A percentile compares a stretch with the other conserved stretches of the same genome.
Evolutionary conservation across 2,329 filamentous ascomycete genomes (phyloP).

Genomic region (Aspergillus intermedius): DNA sequence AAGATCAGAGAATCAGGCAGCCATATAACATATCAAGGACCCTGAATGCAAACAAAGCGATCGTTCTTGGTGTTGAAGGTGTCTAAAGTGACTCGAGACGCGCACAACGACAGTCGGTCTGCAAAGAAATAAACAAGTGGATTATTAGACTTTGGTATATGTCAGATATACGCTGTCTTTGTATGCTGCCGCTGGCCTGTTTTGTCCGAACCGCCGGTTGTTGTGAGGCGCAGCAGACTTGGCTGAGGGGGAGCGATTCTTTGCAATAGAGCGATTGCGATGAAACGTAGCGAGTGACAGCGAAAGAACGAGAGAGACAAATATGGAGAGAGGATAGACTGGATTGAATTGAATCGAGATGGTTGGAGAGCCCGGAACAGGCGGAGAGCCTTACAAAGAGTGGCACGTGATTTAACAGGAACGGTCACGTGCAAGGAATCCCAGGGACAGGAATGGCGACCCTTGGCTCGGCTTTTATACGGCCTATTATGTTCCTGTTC

Average conservation of each 20-base stretch:
- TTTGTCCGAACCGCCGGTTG: no score
- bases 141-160: neutral
- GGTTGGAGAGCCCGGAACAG: neutral
- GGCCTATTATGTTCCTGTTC: no score
- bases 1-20: conserved; percentile 12
- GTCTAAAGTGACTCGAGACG: neutral
- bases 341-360: neutral
- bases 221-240: no score
- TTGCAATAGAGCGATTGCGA: neutral
- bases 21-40: conserved; percentile 5
- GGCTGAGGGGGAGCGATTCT: no score
- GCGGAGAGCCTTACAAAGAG: neutral
- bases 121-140: neutral
- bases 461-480: neutral
- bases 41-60: neutral
- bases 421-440: neutral
- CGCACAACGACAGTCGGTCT: neutral
- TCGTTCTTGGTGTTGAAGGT: neutral
- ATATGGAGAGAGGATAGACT: neutral
- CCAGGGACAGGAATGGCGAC: neutral
- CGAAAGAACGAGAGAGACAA: neutral
- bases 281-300: neutral
- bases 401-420: no score
- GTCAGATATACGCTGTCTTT: neutral
- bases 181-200: no score